Evolutionary conservation across 257 asterid genomes (phyloP), one percentile per base, ranked within the genome.

Genomic region (Nicotiana benthamiana): DNA sequence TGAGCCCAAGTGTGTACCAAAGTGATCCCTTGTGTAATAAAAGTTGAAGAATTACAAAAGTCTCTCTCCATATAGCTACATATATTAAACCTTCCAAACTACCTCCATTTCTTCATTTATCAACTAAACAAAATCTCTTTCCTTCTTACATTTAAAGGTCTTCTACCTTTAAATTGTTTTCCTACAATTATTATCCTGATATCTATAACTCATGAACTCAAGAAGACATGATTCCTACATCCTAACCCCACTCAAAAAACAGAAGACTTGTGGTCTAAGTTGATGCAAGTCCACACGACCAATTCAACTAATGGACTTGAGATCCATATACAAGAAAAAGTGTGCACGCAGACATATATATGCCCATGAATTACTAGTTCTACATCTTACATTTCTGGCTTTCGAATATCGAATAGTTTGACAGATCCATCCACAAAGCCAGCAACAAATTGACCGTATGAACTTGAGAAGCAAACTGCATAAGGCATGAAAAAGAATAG

Each of bases 361-460:
- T 70, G 77, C 57, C 6, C 59, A 2, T 70, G 77, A 70, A 22
- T 70, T 43, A 70, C 77, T 40, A 70, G 77, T 30, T 43, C 22
- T 70, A 43, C 20, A 20, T 67, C 97, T 91, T 91, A 94, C 98
- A 89, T 89, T 81, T 92, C 96, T 54, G 97, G 97, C 48, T 95
- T 86, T 51, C 97, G 93, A 46, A 90, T 86, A 81, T 94, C 98
- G 46, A 86, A 94, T 30, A 94, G 84, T 82, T 92, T 87, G 83
- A 94, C 92, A 77, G 87, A 92, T 65, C 98, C 98, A 88, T 94
- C 98, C n/a, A 83, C 89, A 84, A 89, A 94, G 72, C 98, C 98
- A 77, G 97, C 95, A 40, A 92, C 94, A 46, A 94, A 93, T 82
- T 93, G 97, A 79, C 97, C 78, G 91, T 94, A 34, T 94, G 95